Evolutionary conservation across 2,329 filamentous ascomycete genomes (phyloP).

Genomic region (Paecilomyces niveus): DNA sequence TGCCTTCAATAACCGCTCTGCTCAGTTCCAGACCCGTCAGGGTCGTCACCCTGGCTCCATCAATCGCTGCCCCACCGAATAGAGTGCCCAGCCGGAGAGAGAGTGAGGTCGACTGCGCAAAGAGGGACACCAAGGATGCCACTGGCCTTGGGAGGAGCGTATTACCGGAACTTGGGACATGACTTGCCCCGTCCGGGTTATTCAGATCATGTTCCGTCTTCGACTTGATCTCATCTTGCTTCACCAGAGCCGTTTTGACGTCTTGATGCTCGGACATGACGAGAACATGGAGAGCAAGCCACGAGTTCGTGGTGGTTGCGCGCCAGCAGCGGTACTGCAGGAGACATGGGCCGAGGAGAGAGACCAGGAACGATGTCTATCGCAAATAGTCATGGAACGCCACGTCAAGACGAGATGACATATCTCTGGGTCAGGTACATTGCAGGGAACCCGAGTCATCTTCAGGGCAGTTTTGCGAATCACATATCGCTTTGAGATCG

Average conservation of each 20-base stretch:
- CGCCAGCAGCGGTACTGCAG: background rate
- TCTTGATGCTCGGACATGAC: background rate
- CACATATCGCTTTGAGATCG: background rate
- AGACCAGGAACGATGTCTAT: background rate
- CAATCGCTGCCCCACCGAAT: conserved; percentile 37
- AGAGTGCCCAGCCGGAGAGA: conserved; percentile 38
- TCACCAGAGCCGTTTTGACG: background rate
- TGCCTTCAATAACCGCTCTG: conserved; percentile 37
- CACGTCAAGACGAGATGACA: background rate
- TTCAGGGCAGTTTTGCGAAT: background rate
- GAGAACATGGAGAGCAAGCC: background rate
- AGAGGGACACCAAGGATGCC: conserved; percentile 37
- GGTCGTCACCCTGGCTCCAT: conserved; percentile 37
- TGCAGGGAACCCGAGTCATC: background rate
- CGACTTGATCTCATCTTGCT: background rate
- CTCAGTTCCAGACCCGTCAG: conserved; percentile 39
- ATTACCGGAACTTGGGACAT: conserved; percentile 20
- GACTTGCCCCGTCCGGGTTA: conserved; percentile 9
- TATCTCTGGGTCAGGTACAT: background rate
- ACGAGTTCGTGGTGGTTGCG: background rate
- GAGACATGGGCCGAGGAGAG: background rate
- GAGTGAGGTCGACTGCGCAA: conserved; percentile 40
- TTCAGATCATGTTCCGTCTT: conserved; percentile 1
- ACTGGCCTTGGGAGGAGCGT: conserved; percentile 38
- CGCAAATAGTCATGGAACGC: background rate